Evolutionary conservation across 2,329 filamentous ascomycete genomes (phyloP).

Genomic region (Sporothrix mexicana): DNA sequence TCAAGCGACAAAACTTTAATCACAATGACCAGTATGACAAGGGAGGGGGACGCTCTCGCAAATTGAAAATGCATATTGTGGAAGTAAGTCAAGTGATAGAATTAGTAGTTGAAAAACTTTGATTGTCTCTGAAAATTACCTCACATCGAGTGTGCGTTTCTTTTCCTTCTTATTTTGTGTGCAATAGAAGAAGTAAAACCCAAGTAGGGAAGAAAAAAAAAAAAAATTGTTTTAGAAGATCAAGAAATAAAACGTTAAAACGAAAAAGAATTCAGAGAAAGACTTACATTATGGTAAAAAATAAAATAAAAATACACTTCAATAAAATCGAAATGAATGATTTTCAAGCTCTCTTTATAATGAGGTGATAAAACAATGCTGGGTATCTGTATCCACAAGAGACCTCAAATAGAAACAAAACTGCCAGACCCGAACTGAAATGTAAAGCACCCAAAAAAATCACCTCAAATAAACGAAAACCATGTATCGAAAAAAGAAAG

Average conservation of each 20-base stretch:
- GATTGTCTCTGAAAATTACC: not conserved
- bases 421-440: not conserved
- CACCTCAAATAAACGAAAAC: not conserved
- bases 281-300: no score
- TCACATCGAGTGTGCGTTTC: not conserved
- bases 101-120: no score
- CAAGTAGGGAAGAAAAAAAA: not conserved
- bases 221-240: slow-evolving; percentile 1
- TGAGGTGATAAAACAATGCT: slow-evolving; percentile 5
- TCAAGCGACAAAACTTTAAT: not conserved
- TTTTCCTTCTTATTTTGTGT: not conserved
- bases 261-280: not conserved
- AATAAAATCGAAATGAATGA: not conserved
- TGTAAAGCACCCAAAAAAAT: not conserved
- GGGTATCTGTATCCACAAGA: slow-evolving; percentile 29
- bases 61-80: not conserved
- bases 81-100: no score
- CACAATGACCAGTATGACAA: no score
- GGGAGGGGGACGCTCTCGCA: no score
- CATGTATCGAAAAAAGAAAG: not conserved
- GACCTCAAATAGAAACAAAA: slow-evolving; percentile 8
- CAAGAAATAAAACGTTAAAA: not conserved
- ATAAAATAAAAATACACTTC: not conserved
- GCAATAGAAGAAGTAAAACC: not conserved
- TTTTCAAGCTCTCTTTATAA: not conserved